phyloP scores from a whole-genome alignment of 78 protist genomes.

The Reticulomyxa filosa region DNA sequence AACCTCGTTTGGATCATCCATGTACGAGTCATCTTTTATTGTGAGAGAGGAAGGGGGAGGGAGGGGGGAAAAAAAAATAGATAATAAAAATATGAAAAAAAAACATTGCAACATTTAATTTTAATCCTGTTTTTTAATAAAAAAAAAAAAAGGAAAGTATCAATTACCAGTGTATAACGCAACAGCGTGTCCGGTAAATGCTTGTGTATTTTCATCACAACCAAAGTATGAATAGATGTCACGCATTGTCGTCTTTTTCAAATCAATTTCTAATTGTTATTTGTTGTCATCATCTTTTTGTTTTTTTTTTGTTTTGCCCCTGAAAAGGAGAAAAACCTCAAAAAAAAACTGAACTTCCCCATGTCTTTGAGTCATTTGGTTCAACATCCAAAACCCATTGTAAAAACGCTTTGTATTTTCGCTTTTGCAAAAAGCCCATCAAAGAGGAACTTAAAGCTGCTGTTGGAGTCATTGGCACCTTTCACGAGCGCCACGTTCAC shows the following conservation, averaged over 20 bases:
- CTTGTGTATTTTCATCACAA: slow-evolving; percentile 49
- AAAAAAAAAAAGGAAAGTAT: too few relatives aligned
- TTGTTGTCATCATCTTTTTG: neutral
- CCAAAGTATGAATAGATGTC: slow-evolving; percentile 62
- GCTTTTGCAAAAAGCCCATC: slow-evolving; percentile 82
- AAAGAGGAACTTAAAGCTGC: neutral
- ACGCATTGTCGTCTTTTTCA: slow-evolving; percentile 21
- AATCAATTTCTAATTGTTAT: neutral
- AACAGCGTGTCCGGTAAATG: slow-evolving; percentile 89
- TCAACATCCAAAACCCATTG: slow-evolving; percentile 50
- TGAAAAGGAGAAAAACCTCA: too few relatives aligned
- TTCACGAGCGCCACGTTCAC: too few relatives aligned
- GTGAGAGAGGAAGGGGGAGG: too few relatives aligned
- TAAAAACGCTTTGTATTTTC: slow-evolving; percentile 56
- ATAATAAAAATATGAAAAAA: too few relatives aligned
- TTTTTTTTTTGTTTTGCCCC: neutral
- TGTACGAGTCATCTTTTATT: neutral
- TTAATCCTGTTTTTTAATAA: too few relatives aligned
- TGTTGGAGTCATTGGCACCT: neutral
- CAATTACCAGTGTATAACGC: slow-evolving; percentile 67
- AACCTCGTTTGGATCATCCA: slow-evolving; percentile 38
- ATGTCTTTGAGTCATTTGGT: slow-evolving; percentile 22
- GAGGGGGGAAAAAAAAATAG: too few relatives aligned
- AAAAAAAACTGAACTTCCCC: too few relatives aligned
- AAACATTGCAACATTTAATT: too few relatives aligned